phyloP scores from a whole-genome alignment of 805 yeast species.

The Candida adriatica region DNA sequence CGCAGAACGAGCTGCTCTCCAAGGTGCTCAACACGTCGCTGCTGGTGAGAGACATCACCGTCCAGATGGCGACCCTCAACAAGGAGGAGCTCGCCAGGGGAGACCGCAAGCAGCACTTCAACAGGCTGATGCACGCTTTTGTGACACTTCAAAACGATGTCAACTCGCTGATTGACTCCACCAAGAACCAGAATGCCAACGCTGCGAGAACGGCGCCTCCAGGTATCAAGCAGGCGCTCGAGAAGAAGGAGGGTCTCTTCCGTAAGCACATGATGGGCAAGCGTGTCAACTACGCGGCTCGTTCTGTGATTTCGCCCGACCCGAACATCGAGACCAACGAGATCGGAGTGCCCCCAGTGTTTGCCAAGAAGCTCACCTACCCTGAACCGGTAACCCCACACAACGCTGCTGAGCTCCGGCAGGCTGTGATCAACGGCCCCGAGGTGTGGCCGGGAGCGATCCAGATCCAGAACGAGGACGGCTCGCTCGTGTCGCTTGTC shows the following conservation, averaged over 20 bases:
- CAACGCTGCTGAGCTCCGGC: constrained; percentile 83
- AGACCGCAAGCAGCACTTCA: constrained; percentile 71
- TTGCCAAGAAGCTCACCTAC: constrained; percentile 90
- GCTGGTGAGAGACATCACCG: constrained; percentile 82
- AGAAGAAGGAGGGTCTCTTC: constrained; percentile 96
- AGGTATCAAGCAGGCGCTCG: constrained; percentile 95
- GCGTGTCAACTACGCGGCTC: constrained; percentile 97
- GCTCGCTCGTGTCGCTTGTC: constrained; percentile 68
- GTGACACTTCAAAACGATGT: constrained; percentile 94
- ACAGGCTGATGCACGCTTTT: constrained; percentile 90
- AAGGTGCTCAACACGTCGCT: constrained; percentile 74
- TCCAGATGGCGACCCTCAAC: constrained; percentile 60
- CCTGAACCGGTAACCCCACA: constrained; percentile 97
- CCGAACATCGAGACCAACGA: constrained; percentile 97
- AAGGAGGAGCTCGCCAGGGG: constrained; percentile 55
- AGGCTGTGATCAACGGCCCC: constrained; percentile 96
- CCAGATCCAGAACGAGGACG: constrained; percentile 94
- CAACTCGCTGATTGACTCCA: constrained; percentile 86
- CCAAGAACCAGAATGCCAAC: constrained; percentile 72
- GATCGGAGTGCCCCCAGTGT: constrained; percentile 98
- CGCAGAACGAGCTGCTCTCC: constrained; percentile 83
- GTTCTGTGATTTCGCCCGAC: constrained; percentile 98
- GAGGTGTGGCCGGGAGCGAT: constrained; percentile 98
- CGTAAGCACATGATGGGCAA: constrained; percentile 99
- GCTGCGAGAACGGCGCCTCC: constrained; percentile 70